Conservation (phyloP, 2,329 filamentous ascomycete genomes). For the Aspergillus caelatus region DNA sequence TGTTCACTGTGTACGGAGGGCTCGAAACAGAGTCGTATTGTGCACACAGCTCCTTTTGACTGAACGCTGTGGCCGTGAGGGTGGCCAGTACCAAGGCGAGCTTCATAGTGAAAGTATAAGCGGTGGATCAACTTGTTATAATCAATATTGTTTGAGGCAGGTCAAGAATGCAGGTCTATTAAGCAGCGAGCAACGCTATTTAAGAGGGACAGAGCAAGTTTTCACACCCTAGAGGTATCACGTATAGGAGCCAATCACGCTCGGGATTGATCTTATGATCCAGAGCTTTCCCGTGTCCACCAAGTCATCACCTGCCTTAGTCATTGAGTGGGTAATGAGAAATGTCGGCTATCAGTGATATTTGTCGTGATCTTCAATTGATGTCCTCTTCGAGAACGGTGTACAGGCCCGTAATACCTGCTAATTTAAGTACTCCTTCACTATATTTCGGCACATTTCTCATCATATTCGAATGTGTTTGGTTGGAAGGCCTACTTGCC, state of each 20-base stretch:
- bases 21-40: conserved; percentile 33
- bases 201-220: background rate
- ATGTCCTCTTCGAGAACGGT: background rate
- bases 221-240: background rate
- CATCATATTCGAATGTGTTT: background rate
- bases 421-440: background rate
- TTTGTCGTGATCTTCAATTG: background rate
- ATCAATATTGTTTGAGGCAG: background rate
- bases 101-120: background rate
- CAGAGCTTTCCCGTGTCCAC: background rate
- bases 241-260: background rate
- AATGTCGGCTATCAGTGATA: background rate
- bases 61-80: background rate
- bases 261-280: background rate
- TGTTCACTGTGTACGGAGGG: conserved; percentile 49
- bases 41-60: conserved; percentile 3
- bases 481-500: too few relatives aligned
- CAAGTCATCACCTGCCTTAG: background rate
- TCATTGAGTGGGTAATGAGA: background rate
- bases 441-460: background rate
- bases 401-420: background rate
- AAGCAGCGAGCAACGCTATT: background rate
- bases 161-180: background rate
- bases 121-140: background rate
- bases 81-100: background rate